Evolutionary conservation across 192 early-diverging fungal species (phyloP), one percentile per base, ranked within the genome.

Genomic region (Coemansia sp.): DNA sequence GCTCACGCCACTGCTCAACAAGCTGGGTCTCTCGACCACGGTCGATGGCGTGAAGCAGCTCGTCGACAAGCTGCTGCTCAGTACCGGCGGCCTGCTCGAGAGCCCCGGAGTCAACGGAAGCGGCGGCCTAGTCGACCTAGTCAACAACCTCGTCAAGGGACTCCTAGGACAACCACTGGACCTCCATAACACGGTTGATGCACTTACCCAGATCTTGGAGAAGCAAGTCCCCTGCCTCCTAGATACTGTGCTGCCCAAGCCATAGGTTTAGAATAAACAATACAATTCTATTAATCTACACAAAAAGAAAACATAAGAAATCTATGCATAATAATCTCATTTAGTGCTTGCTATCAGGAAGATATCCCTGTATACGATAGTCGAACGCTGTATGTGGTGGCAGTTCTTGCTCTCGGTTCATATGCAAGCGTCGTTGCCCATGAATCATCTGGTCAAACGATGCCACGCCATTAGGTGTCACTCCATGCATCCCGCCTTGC

Each of bases 181-280:
- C 21, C 71, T 74, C 8, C 68, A 73, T 56, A 69, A 73, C 67
- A 69, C 76, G 13, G 70, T 78, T 4, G 67, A 72, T 56, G 76
- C 70, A 0, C 33, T 78, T 3, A 72, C 63, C 23, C 51, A 60
- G 43, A 78, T 78, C 45, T 70, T 78, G 3, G 59, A 69, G 60
- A 73, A 69, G 60, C 76, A 78, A 67, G 76, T 78, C 26, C 76
- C 76, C 5, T 78, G 76, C 67, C 76, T 78, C 14, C 62, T 78
- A 2, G 70, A 78, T 43, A 78, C 76, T 10, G 37, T 65, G 6
- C 67, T 78, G 14, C 76, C 76, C n/a, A 71, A 73, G 66, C 76
- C 76, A 65, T 78, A 73, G 57, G 60, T 11, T 16, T 16, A 16
- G 6, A 42, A 40, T 14, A 40, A 42, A 16, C 9, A 48, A 50